Percentiles rank a stretch among this genome's conserved stretches.
Conservation (phyloP, 306 rosid genomes). For the Quercus agrifolia region DNA sequence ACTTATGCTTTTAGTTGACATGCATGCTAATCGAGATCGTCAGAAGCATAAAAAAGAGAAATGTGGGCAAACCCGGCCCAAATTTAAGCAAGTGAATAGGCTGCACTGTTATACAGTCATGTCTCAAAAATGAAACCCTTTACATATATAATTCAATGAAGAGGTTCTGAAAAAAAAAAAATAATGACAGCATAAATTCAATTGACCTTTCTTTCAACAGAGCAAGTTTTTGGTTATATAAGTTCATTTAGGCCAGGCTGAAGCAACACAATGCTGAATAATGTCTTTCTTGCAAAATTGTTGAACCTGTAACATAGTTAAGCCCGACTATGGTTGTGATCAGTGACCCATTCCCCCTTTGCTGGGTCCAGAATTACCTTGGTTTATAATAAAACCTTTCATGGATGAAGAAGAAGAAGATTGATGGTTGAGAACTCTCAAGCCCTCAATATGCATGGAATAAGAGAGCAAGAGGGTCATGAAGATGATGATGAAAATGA, state of each 20-base stretch:
- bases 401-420: background rate
- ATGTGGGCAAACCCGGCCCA: too few relatives aligned
- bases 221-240: too few relatives aligned
- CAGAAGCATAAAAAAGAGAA: background rate
- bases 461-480: slow-evolving; percentile 27
- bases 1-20: background rate
- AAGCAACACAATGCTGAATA: background rate
- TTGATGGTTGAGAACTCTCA: slow-evolving; percentile 21
- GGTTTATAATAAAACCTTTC: slow-evolving; percentile 3
- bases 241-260: too few relatives aligned
- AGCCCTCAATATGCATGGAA: slow-evolving; percentile 27
- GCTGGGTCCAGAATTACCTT: slow-evolving; percentile 48
- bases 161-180: background rate
- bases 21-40: background rate
- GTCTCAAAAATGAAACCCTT: too few relatives aligned
- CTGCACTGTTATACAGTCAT: too few relatives aligned
- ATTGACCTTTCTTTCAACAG: too few relatives aligned
- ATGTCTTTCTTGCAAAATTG: background rate
- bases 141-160: too few relatives aligned
- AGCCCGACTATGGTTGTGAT: background rate
- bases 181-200: background rate
- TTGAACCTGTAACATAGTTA: background rate
- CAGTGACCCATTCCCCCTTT: slow-evolving; percentile 40
- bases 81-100: too few relatives aligned
- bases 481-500: slow-evolving; percentile 27